Evolutionary conservation across 2,329 filamentous ascomycete species (phyloP), one percentile per base, ranked within the genome.

Genomic region (Gyromitra esculenta): DNA sequence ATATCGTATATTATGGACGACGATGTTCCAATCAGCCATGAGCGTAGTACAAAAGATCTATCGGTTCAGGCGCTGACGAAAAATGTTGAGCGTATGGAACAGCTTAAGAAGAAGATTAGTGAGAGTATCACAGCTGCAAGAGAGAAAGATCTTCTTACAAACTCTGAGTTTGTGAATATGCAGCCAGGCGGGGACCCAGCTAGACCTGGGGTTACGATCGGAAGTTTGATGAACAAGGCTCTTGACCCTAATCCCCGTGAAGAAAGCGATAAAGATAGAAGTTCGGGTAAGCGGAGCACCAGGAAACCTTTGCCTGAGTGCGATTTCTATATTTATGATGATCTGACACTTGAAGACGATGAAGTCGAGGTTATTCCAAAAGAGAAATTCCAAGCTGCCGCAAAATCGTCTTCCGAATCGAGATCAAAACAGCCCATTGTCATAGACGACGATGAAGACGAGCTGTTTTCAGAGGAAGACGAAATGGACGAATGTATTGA

Each of bases 211-310:
- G 68, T 75, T 50, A 75, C 75, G 21, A 79, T 79, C 52, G 70
- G 71, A 45, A 79, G 78, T 43, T 69, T 79, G 65, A 78, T 79
- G 75, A 79, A 79, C 37, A 75, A 79, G 48, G 69, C 78, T 48
- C 66, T 75, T 59, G 77, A 78, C 35, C 57, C 71, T 25, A 71
- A 41, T 37, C 21, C 72, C 62, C 68, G 48, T n/a, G 65, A 48
- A 21, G 50, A 70, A 57, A 52, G 39, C n/a, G 75, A 67, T 35
- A 62, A 72, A 45, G 63, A 73, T 60, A 72, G 45, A 50, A 67
- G 67, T 67, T 72, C 73, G 62, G 73, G 69, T 72, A 76, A 76
- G 73, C 73, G 31, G 62, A 73, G 63, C 67, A 76, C 73, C 43
- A 73, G 69, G 56, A 76, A 76, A 66, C 37, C 52, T 67, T 67